Conservation (phyloP, 352 stramenopile genomes). For the Pythium dissotocum region DNA sequence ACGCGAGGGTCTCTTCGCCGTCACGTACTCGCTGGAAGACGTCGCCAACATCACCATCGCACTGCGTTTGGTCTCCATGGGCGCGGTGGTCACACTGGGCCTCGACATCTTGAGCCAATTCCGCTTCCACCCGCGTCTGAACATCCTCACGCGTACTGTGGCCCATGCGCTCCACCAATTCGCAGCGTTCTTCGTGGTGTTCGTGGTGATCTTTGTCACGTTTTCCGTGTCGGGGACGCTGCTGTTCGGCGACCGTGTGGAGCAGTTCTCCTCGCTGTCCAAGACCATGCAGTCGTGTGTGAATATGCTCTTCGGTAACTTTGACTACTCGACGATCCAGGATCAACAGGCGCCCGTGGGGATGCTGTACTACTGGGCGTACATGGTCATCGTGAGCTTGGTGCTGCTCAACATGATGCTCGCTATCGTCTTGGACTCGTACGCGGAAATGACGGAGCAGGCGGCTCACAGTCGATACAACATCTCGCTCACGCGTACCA, state of each 20-base stretch:
- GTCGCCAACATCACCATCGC: conserved; percentile 34
- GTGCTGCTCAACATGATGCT: conserved; percentile 77
- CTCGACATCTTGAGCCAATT: conserved; percentile 50
- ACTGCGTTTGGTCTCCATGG: conserved; percentile 36
- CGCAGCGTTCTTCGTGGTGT: conserved; percentile 54
- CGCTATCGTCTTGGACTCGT: conserved; percentile 63
- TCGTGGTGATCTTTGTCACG: conserved; percentile 56
- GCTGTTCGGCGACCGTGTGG: conserved; percentile 59
- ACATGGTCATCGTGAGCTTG: conserved; percentile 66
- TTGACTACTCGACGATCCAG: conserved; percentile 52
- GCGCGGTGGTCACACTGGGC: conserved; percentile 36
- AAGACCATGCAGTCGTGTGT: conserved; percentile 53
- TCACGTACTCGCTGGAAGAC: conserved; percentile 27
- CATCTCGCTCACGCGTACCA: conserved; percentile 29
- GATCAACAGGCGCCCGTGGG: conserved; percentile 41
- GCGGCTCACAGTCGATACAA: conserved; percentile 32
- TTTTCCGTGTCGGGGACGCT: conserved; percentile 50
- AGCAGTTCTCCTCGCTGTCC: conserved; percentile 45
- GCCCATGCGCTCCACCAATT: conserved; percentile 50
- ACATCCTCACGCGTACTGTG: conserved; percentile 60
- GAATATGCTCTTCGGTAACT: conserved; percentile 70
- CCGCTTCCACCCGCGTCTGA: conserved; percentile 53
- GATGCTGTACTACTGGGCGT: conserved; percentile 68
- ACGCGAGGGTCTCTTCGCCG: conserved; percentile 29
- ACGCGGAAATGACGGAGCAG: conserved; percentile 46